Base-by-base conservation (phyloP, 495 filamentous ascomycete genomes). In the Diplogelasinospora grovesii region DNA sequence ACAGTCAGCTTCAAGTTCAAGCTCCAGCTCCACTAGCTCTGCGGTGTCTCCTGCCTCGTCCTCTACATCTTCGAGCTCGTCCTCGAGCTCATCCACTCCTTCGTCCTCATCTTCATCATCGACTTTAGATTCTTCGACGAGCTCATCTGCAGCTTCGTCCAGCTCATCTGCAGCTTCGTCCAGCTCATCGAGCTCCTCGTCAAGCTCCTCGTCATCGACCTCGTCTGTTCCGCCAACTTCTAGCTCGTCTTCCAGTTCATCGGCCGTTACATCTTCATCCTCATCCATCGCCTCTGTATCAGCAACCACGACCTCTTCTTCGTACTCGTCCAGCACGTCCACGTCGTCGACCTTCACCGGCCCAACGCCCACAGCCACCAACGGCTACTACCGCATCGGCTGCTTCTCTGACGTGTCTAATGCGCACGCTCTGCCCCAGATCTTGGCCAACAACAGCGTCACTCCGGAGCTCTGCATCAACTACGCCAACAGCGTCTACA, bases 391-490 rank as follows among this genome's bases (percentile, higher is more conserved):
- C 20, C 34, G 50, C 33, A 27, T 63, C 11, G 59, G 54, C 23
- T 66, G 60, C 36, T 54, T 45, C 31, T 36, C 51, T 18, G 52
- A 50, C 13, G 56, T 57, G 16, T 41, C 27, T 1, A 40, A 6
- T 16, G 38, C 29, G 13, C 53, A 56, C 37, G 53, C 46, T 9
- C 39, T 56, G 10, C 53, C 49, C 2, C 39, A 39, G 7, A 39
- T 56, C 15, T 15, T 53, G 16, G 15, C 33, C 4, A 53, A 53
- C 40, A 45, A 45, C 19, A 42, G 34, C 43, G 36, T 53, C 19
- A 56, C 53, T 2, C 53, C 53, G 2, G 46, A 56, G 40, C 43
- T 56, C 14, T 56, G 53, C 40, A 41, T 46, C 22, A 22, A 31
- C 15, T 22, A 42, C 36, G 53, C 47, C 15, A 41, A 45, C 36